Conservation (phyloP, 139 green algal genomes). For the Zygnema cylindricum region DNA sequence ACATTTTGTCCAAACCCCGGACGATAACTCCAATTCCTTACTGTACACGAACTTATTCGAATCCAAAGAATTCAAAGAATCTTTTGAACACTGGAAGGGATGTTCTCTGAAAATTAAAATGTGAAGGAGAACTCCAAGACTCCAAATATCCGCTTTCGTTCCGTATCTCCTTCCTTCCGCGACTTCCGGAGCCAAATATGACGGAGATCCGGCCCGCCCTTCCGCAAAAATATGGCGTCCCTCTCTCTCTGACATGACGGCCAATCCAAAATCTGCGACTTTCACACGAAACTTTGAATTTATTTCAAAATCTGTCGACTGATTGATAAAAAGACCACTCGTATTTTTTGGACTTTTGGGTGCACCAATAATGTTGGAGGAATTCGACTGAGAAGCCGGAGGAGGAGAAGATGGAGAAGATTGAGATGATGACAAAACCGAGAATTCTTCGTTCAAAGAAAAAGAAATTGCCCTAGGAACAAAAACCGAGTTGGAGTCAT, state of each 20-base stretch:
- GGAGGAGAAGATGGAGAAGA: background rate
- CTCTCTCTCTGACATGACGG: background rate
- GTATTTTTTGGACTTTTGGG: background rate
- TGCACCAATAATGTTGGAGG: no score
- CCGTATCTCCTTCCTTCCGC: conserved; percentile 13
- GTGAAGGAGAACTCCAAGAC: conserved; percentile 18
- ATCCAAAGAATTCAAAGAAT: background rate
- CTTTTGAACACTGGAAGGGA: conserved; percentile 4
- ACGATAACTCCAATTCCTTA: background rate
- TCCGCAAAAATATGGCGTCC: background rate
- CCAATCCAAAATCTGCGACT: conserved; percentile 8
- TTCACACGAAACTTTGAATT: conserved; percentile 1
- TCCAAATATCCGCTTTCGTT: conserved; percentile 40
- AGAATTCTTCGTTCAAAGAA: background rate
- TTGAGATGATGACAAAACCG: background rate
- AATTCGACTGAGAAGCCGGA: no score
- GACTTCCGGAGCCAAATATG: conserved; percentile 29
- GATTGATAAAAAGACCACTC: no score
- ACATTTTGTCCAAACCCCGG: background rate
- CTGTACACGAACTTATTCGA: background rate
- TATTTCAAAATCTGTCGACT: no score
- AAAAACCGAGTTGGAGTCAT: no score
- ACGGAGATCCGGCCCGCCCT: background rate
- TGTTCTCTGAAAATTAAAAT: background rate
- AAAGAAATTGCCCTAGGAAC: no score